Conservation (phyloP, 192 early-diverging fungal genomes). For the Chytriomyces hyalinus region DNA sequence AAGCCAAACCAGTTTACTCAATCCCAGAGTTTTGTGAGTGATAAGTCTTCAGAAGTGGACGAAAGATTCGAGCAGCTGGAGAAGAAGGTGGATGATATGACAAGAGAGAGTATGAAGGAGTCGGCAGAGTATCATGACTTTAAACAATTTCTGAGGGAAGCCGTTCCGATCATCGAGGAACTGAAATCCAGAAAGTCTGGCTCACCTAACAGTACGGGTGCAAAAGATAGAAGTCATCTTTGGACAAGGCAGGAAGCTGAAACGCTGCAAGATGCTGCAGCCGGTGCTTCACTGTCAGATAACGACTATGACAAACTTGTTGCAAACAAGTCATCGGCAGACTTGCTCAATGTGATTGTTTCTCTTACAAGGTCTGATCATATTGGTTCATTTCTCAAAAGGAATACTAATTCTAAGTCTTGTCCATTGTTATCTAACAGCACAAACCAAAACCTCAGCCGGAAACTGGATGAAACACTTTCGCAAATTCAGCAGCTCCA, state of each 20-base stretch:
- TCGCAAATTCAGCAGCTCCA: constrained; percentile 19
- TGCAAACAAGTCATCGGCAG: constrained; percentile 18
- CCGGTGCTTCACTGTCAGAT: neutral
- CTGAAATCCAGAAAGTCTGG: constrained; percentile 7
- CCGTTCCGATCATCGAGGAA: constrained; percentile 27
- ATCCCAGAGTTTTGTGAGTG: neutral
- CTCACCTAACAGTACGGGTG: neutral
- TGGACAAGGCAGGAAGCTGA: constrained; percentile 21
- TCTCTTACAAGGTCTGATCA: constrained; percentile 30
- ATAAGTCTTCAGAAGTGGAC: constrained; percentile 7
- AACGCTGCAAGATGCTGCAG: constrained; percentile 19
- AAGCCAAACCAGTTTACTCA: neutral
- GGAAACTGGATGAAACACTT: constrained; percentile 35
- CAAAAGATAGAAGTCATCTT: constrained; percentile 13
- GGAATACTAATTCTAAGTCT: neutral
- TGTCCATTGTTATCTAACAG: neutral
- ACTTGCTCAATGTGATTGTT: constrained; percentile 37
- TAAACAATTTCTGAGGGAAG: constrained; percentile 22
- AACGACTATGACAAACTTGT: constrained; percentile 31
- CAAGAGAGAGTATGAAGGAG: constrained; percentile 33
- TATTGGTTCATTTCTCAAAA: neutral
- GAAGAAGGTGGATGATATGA: constrained; percentile 9
- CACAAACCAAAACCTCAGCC: constrained; percentile 40
- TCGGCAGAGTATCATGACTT: constrained; percentile 25
- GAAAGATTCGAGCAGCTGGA: constrained; percentile 28